Conservation (phyloP, 2,329 filamentous ascomycete genomes). For the Lasiodiplodia sp. region DNA sequence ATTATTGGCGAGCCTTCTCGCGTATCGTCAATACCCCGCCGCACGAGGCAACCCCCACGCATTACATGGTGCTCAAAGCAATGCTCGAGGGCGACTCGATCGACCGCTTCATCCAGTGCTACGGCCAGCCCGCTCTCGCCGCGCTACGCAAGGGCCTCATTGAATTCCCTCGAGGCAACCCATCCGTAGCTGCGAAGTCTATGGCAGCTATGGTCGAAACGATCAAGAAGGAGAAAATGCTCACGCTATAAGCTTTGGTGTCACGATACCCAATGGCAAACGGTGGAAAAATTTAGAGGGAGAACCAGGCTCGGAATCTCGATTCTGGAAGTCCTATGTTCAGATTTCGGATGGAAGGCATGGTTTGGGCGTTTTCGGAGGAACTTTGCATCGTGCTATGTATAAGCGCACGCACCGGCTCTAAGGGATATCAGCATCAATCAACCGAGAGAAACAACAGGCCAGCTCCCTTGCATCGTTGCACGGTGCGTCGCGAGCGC, state of each 20-base stretch:
- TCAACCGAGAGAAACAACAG: slow-evolving; percentile 1
- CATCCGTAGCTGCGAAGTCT: slow-evolving; percentile 22
- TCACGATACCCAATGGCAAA: neutral
- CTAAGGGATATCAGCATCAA: neutral
- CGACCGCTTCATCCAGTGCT: slow-evolving; percentile 79
- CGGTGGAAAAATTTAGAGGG: neutral
- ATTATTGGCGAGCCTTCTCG: slow-evolving; percentile 85
- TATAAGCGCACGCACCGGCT: slow-evolving; percentile 9
- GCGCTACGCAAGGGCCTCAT: slow-evolving; percentile 58
- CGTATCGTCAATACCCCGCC: slow-evolving; percentile 78
- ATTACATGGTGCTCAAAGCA: slow-evolving; percentile 59
- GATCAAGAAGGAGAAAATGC: slow-evolving; percentile 15
- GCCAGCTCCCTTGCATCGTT: neutral
- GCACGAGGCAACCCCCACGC: slow-evolving; percentile 55
- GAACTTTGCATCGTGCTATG: slow-evolving; percentile 9
- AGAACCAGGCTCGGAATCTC: neutral
- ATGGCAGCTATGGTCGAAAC: neutral
- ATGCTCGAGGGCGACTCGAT: slow-evolving; percentile 68
- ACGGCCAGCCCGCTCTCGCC: slow-evolving; percentile 77
- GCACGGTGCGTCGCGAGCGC: neutral
- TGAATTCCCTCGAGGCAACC: slow-evolving; percentile 28
- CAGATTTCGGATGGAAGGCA: neutral
- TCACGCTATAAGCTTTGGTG: slow-evolving; percentile 14
- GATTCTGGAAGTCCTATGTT: neutral
- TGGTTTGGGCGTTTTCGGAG: slow-evolving; percentile 8